These are phyloP conservation scores for Pythium sukuiense DNA, from an alignment of 352 stramenopile genomes.

Conservation along the genomic window DNA sequence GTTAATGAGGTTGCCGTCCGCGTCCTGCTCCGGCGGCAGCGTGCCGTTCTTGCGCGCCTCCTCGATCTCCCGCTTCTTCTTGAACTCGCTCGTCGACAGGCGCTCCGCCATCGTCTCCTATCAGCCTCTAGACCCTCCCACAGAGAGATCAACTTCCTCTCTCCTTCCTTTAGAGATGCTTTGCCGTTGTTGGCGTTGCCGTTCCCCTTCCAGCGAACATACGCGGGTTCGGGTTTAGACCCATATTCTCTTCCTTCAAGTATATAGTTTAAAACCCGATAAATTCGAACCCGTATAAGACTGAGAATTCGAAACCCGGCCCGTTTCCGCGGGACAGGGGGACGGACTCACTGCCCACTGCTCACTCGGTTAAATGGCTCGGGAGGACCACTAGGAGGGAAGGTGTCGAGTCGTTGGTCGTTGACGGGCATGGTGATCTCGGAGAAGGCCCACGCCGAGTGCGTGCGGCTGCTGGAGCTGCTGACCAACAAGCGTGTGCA, in stretches of 20 bases:
- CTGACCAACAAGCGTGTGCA: conserved; percentile 80
- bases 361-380: conserved; percentile 23
- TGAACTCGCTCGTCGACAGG: conserved; percentile 77
- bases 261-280: background rate
- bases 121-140: too few species aligned
- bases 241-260: too few species aligned
- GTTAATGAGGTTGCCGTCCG: conserved; percentile 97
- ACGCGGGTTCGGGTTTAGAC: background rate
- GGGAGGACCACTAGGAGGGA: background rate
- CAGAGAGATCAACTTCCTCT: background rate
- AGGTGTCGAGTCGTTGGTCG: background rate
- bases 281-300: conserved; percentile 8
- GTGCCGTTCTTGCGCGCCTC: conserved; percentile 89
- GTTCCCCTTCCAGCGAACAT: background rate
- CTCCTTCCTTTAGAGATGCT: background rate
- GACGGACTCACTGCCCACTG: background rate
- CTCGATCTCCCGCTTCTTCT: conserved; percentile 89
- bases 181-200: background rate
- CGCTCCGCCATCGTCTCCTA: conserved; percentile 59
- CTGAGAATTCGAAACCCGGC: background rate
- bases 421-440: conserved; percentile 51
- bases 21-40: conserved; percentile 84
- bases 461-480: conserved; percentile 75
- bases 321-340: conserved; percentile 2
- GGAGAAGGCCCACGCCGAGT: conserved; percentile 70